Conservation (phyloP, 306 rosid species). For the Inga oerstediana region DNA sequence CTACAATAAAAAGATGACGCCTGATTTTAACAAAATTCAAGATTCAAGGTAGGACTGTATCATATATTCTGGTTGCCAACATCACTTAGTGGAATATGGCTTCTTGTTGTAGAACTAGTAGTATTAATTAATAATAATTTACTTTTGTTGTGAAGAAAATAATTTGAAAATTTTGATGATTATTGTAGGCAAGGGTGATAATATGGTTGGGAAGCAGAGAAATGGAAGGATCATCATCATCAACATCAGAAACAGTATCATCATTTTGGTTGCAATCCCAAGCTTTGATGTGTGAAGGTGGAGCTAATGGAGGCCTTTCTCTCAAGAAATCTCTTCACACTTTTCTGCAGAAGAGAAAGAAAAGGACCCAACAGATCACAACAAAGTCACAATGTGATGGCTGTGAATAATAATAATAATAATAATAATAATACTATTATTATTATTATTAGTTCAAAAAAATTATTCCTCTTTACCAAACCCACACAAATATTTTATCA, state of each 20-base stretch:
- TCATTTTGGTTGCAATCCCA: slow-evolving; percentile 30
- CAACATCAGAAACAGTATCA: neutral
- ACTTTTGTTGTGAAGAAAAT: neutral
- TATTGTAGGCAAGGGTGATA: slow-evolving; percentile 40
- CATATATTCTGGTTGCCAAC: too few relatives aligned
- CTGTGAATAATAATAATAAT: neutral
- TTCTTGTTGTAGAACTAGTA: too few relatives aligned
- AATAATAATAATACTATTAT: neutral
- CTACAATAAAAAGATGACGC: neutral
- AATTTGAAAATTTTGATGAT: neutral
- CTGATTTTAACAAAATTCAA: neutral
- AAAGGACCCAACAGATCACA: slow-evolving; percentile 21
- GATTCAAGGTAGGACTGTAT: neutral
- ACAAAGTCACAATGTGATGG: slow-evolving; percentile 1
- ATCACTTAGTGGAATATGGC: too few relatives aligned
- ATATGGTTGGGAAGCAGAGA: slow-evolving; percentile 44
- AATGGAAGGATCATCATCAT: slow-evolving; percentile 16
- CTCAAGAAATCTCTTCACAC: slow-evolving; percentile 38
- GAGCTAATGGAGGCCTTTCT: slow-evolving; percentile 19
- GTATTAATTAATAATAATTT: too few relatives aligned
- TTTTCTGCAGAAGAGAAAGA: slow-evolving; percentile 44
- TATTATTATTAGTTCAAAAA: neutral
- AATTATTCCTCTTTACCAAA: neutral
- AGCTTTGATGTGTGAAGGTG: slow-evolving; percentile 25
- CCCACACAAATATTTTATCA: neutral